Conservation (phyloP, 225 moss, liverwort and hornwort genomes). For the Sphagnum contortum region DNA sequence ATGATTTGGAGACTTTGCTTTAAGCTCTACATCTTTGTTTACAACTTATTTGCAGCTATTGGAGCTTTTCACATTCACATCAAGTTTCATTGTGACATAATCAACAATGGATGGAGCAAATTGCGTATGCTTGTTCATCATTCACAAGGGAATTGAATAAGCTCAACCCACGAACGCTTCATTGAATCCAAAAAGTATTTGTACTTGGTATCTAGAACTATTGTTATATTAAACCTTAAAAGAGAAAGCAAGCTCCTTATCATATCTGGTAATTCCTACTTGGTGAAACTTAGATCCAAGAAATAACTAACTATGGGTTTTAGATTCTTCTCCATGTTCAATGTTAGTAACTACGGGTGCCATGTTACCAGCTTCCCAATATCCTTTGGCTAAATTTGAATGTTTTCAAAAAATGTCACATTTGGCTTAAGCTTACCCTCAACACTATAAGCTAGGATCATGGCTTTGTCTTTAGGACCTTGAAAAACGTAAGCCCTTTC, state of each 20-base stretch:
- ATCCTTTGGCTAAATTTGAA: slow-evolving; percentile 28
- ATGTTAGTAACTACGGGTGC: slow-evolving; percentile 46
- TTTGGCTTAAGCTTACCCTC: slow-evolving; percentile 49
- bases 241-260: slow-evolving; percentile 40
- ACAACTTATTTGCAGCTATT: too few species aligned
- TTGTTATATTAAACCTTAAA: slow-evolving; percentile 32
- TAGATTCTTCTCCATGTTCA: slow-evolving; percentile 45
- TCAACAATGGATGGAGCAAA: too few species aligned
- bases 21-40: too few species aligned
- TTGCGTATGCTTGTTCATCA: too few species aligned
- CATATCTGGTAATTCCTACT: slow-evolving; percentile 37
- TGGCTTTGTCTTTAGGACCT: slow-evolving; percentile 54
- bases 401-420: slow-evolving; percentile 34
- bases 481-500: slow-evolving; percentile 28
- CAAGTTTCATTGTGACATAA: too few species aligned
- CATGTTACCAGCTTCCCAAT: slow-evolving; percentile 48
- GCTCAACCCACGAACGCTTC: slow-evolving; percentile 28
- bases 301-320: slow-evolving; percentile 39
- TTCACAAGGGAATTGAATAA: slow-evolving; percentile 22
- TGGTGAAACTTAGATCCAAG: slow-evolving; percentile 38
- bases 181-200: slow-evolving; percentile 37
- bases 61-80: too few species aligned
- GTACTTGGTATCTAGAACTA: slow-evolving; percentile 42
- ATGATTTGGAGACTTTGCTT: too few species aligned
- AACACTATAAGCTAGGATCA: slow-evolving; percentile 42